phyloP scores from a whole-genome alignment of 192 early-diverging fungal species.

The Backusella mclennaniae region DNA sequence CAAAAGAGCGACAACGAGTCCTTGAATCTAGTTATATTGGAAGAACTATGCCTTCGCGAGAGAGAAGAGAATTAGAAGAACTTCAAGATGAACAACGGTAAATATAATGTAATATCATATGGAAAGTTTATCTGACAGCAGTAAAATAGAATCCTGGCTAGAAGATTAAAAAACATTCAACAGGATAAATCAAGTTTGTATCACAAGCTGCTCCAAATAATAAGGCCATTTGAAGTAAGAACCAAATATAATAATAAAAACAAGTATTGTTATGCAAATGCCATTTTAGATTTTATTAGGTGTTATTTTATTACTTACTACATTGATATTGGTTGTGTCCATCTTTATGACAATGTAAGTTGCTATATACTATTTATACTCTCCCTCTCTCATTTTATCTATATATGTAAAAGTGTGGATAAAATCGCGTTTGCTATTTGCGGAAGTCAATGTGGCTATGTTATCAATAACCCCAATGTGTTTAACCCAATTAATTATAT shows the following conservation, averaged over 20 bases:
- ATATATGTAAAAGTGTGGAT: conserved; percentile 40
- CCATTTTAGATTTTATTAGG: conserved; percentile 25
- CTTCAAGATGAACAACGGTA: conserved; percentile 31
- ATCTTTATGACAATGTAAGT: conserved; percentile 38
- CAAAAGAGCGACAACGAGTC: conserved; percentile 19
- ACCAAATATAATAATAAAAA: not conserved
- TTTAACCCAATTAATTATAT: conserved; percentile 56
- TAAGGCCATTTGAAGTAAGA: conserved; percentile 36
- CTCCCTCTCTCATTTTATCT: not conserved
- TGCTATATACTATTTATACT: not conserved
- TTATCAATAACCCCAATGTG: conserved; percentile 43
- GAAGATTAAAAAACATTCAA: conserved; percentile 14
- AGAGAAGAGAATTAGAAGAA: conserved; percentile 15
- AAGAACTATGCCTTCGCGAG: conserved; percentile 8
- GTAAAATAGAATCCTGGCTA: conserved; percentile 11
- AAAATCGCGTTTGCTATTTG: conserved; percentile 51
- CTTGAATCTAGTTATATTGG: conserved; percentile 13
- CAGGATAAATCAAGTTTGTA: conserved; percentile 20
- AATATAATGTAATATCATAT: not conserved
- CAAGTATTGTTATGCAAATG: not conserved
- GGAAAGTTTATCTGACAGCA: not conserved
- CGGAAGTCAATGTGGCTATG: conserved; percentile 55
- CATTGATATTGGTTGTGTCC: conserved; percentile 26
- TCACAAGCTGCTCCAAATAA: conserved; percentile 11
- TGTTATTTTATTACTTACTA: conserved; percentile 12